Evolutionary conservation across 108 stramenopile genomes (phyloP), one percentile per base, ranked within the genome.

Genomic region (Asterionellopsis glacialis): DNA sequence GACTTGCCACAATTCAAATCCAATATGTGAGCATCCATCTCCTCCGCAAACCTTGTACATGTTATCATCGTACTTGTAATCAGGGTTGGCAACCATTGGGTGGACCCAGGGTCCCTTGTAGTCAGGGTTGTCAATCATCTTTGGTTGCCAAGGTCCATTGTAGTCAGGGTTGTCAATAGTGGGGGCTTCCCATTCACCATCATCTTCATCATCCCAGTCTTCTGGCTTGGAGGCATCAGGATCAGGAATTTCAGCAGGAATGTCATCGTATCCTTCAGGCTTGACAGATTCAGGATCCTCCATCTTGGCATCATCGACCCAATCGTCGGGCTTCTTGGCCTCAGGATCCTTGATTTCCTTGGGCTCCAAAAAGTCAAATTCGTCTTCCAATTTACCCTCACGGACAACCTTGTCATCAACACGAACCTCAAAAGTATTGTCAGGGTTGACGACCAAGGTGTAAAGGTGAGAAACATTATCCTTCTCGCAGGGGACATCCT

Each of bases 1-100:
- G 22, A 99, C 99, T 79, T 97, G 96, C 99, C 97, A 98, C 55
- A 99, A 79, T 84, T 99, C 99, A 67, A 99, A 99, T 39, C 98
- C 99, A 63, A 99, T 86, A 65, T 96, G 92, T 21, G 95, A 96
- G 72, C 95, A 96, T 45, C 79, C 84, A 57, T 90, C 91, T 33
- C 33, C 33, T 78, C 92, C 93, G 89, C 96, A 98, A 16, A 97
- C 95, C 59, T 90, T 92, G 83, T 88, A 82, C 84, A 94, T 87
- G 42, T 77, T 79, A 1, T 80, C 79, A 55, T 88, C 82, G 60
- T 94, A 91, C 54, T 81, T 75, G 74, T 96, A 99, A 10, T 88
- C 95, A 11, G 98, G 98, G 79, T 99, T 99, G 61, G 80, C 59
- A 54, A 99, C 95, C 87, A 81, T 90, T 14, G 95, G 96, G 51